phyloP scores from a whole-genome alignment of 169 alveolate species.

The Cryptosporidium ryanae region DNA sequence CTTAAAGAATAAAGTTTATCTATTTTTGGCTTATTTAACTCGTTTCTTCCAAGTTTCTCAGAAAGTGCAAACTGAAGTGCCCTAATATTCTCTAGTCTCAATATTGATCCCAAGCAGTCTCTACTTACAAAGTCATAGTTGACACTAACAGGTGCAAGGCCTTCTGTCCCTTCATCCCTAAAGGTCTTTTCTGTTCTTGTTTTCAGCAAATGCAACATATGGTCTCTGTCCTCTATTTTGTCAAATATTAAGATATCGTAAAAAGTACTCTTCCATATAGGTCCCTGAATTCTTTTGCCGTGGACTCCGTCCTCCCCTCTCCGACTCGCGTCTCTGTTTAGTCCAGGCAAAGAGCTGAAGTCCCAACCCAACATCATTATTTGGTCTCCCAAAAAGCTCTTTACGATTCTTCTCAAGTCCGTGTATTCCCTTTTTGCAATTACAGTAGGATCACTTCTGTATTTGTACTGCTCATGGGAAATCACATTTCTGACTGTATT shows the following conservation, averaged over 20 bases:
- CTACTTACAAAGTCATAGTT: conserved; percentile 61
- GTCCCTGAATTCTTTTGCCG: neutral
- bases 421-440: conserved; percentile 52
- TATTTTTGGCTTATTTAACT: conserved; percentile 21
- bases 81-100: conserved; percentile 48
- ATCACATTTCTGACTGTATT: conserved; percentile 51
- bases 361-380: conserved; percentile 61
- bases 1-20: conserved; percentile 47
- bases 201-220: conserved; percentile 35
- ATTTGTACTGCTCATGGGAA: conserved; percentile 43
- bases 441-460: conserved; percentile 32
- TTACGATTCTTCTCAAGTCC: conserved; percentile 40
- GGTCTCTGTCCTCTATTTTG: conserved; percentile 66
- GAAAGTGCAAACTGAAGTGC: conserved; percentile 64
- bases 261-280: conserved; percentile 29
- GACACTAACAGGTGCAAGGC: conserved; percentile 5
- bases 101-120: conserved; percentile 15
- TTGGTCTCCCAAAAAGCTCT: conserved; percentile 66
- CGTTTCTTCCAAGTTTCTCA: conserved; percentile 17
- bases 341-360: neutral
- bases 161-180: neutral
- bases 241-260: conserved; percentile 61
- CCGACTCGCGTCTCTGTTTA: too few relatives aligned
- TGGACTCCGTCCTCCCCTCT: too few relatives aligned
- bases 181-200: neutral